phyloP scores from a whole-genome alignment of 805 yeast genomes.

The Candida bentonensis region DNA sequence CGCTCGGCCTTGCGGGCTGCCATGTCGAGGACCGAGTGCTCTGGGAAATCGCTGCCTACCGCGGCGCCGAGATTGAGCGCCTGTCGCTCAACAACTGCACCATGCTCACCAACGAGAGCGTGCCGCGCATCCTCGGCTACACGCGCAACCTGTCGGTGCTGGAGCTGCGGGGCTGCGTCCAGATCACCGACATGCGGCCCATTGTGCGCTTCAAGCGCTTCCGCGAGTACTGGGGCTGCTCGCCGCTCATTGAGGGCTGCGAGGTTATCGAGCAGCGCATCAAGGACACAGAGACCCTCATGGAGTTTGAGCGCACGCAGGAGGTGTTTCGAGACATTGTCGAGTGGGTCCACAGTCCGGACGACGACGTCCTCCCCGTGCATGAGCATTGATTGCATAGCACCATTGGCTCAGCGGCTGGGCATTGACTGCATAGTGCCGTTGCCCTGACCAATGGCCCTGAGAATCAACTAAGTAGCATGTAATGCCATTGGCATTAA shows the following conservation, averaged over 20 bases:
- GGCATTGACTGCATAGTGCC: no score
- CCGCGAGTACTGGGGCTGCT: slow-evolving; percentile 24
- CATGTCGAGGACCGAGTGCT: slow-evolving; percentile 58
- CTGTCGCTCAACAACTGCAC: slow-evolving; percentile 66
- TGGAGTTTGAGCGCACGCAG: slow-evolving; percentile 43
- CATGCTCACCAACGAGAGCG: slow-evolving; percentile 38
- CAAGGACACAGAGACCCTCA: slow-evolving; percentile 41
- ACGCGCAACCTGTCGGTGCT: slow-evolving; percentile 54
- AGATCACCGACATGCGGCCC: slow-evolving; percentile 45
- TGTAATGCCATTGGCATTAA: no score
- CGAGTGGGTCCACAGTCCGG: slow-evolving; percentile 26
- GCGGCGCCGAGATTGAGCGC: slow-evolving; percentile 41
- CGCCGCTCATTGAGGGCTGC: slow-evolving; percentile 65
- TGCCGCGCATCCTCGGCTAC: slow-evolving; percentile 40
- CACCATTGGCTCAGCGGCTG: no score
- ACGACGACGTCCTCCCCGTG: no score
- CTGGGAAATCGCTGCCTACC: slow-evolving; percentile 59
- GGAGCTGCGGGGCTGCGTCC: slow-evolving; percentile 53
- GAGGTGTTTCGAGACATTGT: slow-evolving; percentile 48
- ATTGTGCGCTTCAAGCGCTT: slow-evolving; percentile 48
- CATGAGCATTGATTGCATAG: no score
- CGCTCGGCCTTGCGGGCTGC: slow-evolving; percentile 87
- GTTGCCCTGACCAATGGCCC: no score
- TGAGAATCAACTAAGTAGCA: no score
- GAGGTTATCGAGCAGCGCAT: slow-evolving; percentile 49